Percentiles rank a stretch among this genome's conserved stretches.
phyloP scores from a whole-genome alignment of 306 rosid genomes.

The Rosa rugosa region DNA sequence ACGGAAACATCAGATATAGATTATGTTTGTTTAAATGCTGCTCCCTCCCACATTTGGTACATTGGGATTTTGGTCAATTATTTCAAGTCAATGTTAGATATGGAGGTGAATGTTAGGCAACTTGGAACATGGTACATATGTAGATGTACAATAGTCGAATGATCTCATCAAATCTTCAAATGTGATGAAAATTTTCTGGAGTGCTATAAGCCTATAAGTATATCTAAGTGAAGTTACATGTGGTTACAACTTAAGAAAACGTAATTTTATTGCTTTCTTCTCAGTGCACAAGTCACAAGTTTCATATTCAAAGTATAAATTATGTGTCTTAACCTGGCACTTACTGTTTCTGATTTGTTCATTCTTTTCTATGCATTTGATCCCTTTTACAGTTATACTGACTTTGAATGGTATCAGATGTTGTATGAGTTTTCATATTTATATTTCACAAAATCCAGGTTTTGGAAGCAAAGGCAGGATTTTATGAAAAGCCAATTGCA shows the following conservation, averaged over 20 bases:
- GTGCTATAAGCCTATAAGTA: neutral
- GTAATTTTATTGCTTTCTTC: neutral
- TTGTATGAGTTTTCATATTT: neutral
- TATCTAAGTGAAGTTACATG: neutral
- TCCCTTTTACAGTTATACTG: neutral
- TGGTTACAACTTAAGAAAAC: neutral
- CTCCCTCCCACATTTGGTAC: neutral
- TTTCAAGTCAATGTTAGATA: neutral
- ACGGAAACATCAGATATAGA: neutral
- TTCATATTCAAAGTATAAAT: neutral
- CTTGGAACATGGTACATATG: neutral
- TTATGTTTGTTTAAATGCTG: neutral
- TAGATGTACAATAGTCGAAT: neutral
- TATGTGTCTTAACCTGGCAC: neutral
- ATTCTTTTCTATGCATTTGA: neutral
- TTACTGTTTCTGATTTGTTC: neutral
- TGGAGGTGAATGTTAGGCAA: neutral
- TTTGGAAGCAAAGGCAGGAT: conserved; percentile 91
- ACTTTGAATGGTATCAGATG: conserved; percentile 3
- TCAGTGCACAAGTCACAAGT: neutral
- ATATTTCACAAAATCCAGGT: conserved; percentile 57
- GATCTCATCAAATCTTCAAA: neutral
- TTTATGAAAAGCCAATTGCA: conserved; percentile 94
- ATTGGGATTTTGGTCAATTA: neutral
- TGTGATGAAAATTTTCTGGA: neutral